Percentiles rank a stretch among this genome's conserved stretches.
Conservation (phyloP, 768 basidiomycete genomes). For the Lentinus tigrinus region DNA sequence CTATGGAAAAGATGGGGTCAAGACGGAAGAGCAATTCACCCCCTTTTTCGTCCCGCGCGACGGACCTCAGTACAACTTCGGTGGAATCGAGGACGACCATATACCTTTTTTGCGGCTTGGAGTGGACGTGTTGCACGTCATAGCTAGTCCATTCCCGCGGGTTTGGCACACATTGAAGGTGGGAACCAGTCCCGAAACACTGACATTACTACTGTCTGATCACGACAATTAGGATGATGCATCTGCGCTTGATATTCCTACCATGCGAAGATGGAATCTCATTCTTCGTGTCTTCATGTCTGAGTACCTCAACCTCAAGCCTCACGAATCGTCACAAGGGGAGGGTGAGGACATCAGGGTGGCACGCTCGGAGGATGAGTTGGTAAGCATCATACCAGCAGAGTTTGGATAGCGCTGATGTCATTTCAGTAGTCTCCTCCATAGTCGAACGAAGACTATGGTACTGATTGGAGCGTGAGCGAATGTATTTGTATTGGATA, state of each 20-base stretch:
- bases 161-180: slow-evolving; percentile 88
- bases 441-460: background rate
- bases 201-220: background rate
- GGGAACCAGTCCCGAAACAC: slow-evolving; percentile 27
- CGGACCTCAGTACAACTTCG: slow-evolving; percentile 38
- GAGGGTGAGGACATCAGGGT: background rate
- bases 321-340: slow-evolving; percentile 29
- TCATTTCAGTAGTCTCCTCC: slow-evolving; percentile 6
- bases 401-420: background rate
- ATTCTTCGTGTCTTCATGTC: slow-evolving; percentile 84
- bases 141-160: slow-evolving; percentile 81
- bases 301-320: slow-evolving; percentile 80
- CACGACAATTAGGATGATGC: slow-evolving; percentile 73
- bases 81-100: slow-evolving; percentile 89
- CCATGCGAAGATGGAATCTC: slow-evolving; percentile 87
- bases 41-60: slow-evolving; percentile 69
- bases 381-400: slow-evolving; percentile 20
- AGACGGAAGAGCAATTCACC: slow-evolving; percentile 42
- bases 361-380: slow-evolving; percentile 16
- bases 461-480: too few species aligned
- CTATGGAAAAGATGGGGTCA: slow-evolving; percentile 43
- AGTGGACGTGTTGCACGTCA: slow-evolving; percentile 87
- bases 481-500: background rate
- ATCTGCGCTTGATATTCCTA: slow-evolving; percentile 77
- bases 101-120: slow-evolving; percentile 83